Evolutionary conservation across 805 yeast species (phyloP).

Genomic region (Candida railenensis): DNA sequence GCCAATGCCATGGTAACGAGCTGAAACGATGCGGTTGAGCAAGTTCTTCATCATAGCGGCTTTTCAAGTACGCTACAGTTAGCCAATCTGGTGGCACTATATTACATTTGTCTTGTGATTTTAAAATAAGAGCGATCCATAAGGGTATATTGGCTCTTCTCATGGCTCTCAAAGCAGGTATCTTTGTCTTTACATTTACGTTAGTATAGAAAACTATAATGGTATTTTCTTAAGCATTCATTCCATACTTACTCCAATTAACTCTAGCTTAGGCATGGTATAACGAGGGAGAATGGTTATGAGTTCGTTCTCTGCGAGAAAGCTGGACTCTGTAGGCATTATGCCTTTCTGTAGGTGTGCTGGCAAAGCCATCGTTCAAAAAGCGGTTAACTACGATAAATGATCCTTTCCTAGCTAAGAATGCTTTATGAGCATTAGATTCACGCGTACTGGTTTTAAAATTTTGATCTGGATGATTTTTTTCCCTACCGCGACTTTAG

Average conservation of each 20-base stretch:
- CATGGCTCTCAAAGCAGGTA: conserved; percentile 66
- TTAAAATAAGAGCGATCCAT: conserved; percentile 84
- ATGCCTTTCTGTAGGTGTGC: conserved; percentile 51
- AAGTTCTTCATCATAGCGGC: conserved; percentile 66
- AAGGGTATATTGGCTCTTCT: conserved; percentile 70
- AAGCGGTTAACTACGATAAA: neutral
- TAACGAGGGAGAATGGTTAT: conserved; percentile 79
- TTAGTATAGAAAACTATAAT: conserved; percentile 9
- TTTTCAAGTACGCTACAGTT: conserved; percentile 49
- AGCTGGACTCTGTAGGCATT: conserved; percentile 76
- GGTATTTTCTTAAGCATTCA: neutral
- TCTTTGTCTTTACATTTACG: conserved; percentile 34
- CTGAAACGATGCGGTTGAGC: conserved; percentile 59
- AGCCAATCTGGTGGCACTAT: conserved; percentile 89
- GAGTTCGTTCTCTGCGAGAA: conserved; percentile 77
- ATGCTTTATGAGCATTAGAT: neutral
- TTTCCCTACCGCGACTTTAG: too few relatives aligned
- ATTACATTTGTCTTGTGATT: conserved; percentile 82
- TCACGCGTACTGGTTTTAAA: neutral
- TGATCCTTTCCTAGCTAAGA: neutral
- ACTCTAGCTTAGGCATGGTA: conserved; percentile 58
- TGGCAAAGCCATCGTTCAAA: conserved; percentile 60
- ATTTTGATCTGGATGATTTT: too few relatives aligned
- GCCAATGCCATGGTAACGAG: conserved; percentile 83
- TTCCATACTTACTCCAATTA: conserved; percentile 56